phyloP scores from a whole-genome alignment of 1,139 yeast species.

The Chernovozyma aurita region DNA sequence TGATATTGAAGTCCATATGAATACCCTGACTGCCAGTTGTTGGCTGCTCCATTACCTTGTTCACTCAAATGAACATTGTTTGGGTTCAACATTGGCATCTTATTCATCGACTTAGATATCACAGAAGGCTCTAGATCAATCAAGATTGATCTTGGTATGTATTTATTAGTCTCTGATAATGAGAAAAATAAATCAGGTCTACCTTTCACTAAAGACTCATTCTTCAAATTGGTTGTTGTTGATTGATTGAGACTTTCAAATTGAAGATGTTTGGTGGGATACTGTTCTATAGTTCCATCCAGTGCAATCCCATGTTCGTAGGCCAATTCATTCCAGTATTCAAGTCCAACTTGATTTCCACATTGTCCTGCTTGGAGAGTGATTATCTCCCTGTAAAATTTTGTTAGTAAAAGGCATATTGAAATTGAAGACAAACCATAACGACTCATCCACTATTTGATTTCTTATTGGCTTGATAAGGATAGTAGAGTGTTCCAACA shows the following conservation, averaged over 20 bases:
- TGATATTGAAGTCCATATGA: slow-evolving; percentile 64
- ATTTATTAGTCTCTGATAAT: slow-evolving; percentile 60
- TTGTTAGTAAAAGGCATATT: too few relatives aligned
- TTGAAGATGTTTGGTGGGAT: background rate
- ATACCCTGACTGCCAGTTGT: slow-evolving; percentile 93
- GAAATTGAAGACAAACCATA: too few relatives aligned
- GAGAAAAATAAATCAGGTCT: slow-evolving; percentile 84
- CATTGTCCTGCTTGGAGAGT: slow-evolving; percentile 72
- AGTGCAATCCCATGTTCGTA: slow-evolving; percentile 77
- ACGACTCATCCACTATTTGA: too few relatives aligned
- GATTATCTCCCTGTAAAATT: slow-evolving; percentile 34
- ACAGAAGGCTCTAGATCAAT: slow-evolving; percentile 93
- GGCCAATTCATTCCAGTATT: slow-evolving; percentile 90
- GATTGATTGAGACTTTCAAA: background rate
- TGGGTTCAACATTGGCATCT: slow-evolving; percentile 74
- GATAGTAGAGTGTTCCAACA: slow-evolving; percentile 26
- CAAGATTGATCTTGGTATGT: slow-evolving; percentile 82
- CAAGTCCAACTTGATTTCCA: slow-evolving; percentile 92
- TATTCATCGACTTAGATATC: slow-evolving; percentile 55
- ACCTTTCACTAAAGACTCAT: slow-evolving; percentile 38
- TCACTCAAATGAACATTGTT: slow-evolving; percentile 76
- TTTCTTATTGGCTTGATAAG: too few relatives aligned
- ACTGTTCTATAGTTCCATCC: slow-evolving; percentile 53
- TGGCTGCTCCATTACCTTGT: slow-evolving; percentile 90
- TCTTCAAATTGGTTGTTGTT: background rate